A percentile compares a stretch with the other conserved stretches of the same genome.
These are phyloP conservation scores for Zygotorulaspora sp. DNA, from an alignment of 805 yeast genomes.

Conservation along the genomic window DNA sequence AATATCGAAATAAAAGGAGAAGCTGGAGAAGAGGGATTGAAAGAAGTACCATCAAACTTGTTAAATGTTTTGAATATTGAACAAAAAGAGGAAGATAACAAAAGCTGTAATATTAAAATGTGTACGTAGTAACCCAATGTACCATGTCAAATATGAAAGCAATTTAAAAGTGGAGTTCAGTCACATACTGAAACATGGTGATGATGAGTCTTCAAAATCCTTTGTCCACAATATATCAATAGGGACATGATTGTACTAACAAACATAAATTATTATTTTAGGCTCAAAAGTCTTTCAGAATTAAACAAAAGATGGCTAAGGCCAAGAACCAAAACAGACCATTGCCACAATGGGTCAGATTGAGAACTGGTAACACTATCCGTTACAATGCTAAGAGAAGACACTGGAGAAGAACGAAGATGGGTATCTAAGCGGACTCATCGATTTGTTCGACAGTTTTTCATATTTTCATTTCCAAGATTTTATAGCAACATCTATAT, in stretches of 20 bases:
- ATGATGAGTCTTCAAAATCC: too few relatives aligned
- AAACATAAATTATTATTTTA: constrained; percentile 28
- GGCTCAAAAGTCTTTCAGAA: constrained; percentile 94
- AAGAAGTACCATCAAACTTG: too few relatives aligned
- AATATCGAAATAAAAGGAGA: background rate
- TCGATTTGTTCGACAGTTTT: constrained; percentile 3
- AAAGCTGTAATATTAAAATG: too few relatives aligned
- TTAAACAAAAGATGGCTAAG: constrained; percentile 98
- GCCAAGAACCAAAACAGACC: constrained; percentile 99
- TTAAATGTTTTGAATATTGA: too few relatives aligned
- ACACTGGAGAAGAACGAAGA: constrained; percentile 99
- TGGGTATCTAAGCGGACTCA: constrained; percentile 67
- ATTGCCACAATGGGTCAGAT: constrained; percentile 99
- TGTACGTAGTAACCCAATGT: too few relatives aligned
- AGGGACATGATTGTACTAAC: constrained; percentile 1
- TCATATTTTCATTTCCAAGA: constrained; percentile 9
- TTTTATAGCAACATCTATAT: constrained; percentile 14
- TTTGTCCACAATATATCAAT: too few relatives aligned
- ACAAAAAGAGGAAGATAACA: too few relatives aligned
- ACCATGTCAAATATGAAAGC: too few relatives aligned
- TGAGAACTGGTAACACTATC: constrained; percentile 95
- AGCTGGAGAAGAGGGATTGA: background rate
- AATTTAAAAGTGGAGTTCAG: too few relatives aligned
- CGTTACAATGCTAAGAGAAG: constrained; percentile 99
- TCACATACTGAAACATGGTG: too few relatives aligned